Percentiles rank a stretch among this genome's conserved stretches.
These are phyloP conservation scores for Oxyria digyna DNA, from an alignment of 148 eudicot species.

Conservation along the genomic window DNA sequence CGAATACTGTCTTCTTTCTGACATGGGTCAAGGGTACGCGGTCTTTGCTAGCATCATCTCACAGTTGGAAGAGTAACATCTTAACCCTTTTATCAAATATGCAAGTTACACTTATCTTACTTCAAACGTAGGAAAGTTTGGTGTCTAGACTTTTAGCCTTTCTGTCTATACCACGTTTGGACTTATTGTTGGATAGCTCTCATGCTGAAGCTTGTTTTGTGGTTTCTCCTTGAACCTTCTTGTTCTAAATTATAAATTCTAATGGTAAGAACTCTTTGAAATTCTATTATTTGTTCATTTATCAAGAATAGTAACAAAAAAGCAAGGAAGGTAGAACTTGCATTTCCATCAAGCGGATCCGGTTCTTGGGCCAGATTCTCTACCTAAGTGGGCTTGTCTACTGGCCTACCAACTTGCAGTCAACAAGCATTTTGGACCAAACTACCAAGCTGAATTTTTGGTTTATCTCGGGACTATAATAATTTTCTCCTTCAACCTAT, in stretches of 20 bases:
- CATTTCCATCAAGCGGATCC: neutral
- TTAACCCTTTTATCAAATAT: neutral
- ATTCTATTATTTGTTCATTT: neutral
- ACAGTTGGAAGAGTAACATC: constrained; percentile 63
- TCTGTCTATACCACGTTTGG: neutral
- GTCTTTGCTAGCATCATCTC: constrained; percentile 69
- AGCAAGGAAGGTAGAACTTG: neutral
- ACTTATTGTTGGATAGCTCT: neutral
- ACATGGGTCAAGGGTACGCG: constrained; percentile 88
- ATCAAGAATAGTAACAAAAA: neutral
- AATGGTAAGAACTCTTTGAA: neutral
- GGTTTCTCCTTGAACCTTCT: neutral
- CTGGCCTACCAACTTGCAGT: too few species aligned
- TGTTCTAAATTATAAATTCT: neutral
- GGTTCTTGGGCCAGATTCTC: too few species aligned
- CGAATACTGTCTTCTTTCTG: constrained; percentile 82
- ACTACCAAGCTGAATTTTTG: too few species aligned
- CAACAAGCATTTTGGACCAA: too few species aligned
- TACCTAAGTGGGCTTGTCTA: too few species aligned
- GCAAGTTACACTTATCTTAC: neutral
- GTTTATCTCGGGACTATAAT: too few species aligned
- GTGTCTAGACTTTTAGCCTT: neutral
- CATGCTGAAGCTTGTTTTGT: neutral
- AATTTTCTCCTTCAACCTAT: too few species aligned
- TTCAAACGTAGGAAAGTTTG: neutral